A percentile compares a stretch with the other conserved stretches of the same genome.
These are phyloP conservation scores for Cordyceps cicadae DNA, from an alignment of 2,329 filamentous ascomycete species.

Conservation along the genomic window DNA sequence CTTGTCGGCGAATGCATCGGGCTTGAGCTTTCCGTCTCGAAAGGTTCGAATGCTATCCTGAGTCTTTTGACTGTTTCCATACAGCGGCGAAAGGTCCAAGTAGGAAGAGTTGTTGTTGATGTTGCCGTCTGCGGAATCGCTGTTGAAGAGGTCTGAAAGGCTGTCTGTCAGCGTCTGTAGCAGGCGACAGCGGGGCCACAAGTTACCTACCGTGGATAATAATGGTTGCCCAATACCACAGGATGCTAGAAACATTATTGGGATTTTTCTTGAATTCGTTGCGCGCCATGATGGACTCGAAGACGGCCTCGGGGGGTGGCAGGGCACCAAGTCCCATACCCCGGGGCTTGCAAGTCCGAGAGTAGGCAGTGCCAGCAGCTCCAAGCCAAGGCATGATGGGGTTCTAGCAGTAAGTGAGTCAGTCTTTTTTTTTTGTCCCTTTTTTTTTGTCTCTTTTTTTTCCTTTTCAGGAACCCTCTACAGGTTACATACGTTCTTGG, in stretches of 20 bases:
- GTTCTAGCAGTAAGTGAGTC: slow-evolving; percentile 40
- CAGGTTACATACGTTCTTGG: slow-evolving; percentile 45
- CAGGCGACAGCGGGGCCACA: slow-evolving; percentile 10
- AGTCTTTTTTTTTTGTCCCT: background rate
- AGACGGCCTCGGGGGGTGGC: slow-evolving; percentile 58
- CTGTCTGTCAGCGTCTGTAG: background rate
- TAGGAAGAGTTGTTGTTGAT: slow-evolving; percentile 63
- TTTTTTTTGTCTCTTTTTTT: background rate
- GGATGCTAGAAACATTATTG: slow-evolving; percentile 62
- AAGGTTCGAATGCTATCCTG: slow-evolving; percentile 62
- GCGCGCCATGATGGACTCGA: slow-evolving; percentile 52
- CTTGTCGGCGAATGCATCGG: slow-evolving; percentile 64
- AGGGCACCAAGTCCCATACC: slow-evolving; percentile 53
- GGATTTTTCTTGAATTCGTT: slow-evolving; percentile 49
- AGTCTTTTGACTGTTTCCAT: slow-evolving; percentile 59
- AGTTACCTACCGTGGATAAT: slow-evolving; percentile 54
- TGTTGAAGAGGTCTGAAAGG: slow-evolving; percentile 58
- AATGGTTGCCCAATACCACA: slow-evolving; percentile 67
- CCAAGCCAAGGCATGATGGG: slow-evolving; percentile 57
- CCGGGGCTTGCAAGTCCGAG: slow-evolving; percentile 53
- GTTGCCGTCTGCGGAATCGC: slow-evolving; percentile 51
- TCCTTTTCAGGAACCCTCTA: too few relatives aligned
- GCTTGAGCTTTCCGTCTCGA: slow-evolving; percentile 62
- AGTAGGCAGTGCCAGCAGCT: slow-evolving; percentile 59
- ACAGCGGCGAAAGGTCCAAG: slow-evolving; percentile 62